A percentile compares a stretch with the other conserved stretches of the same genome.
These are phyloP conservation scores for Metschnikowia hibisci DNA, from an alignment of 805 yeast species.

Conservation along the genomic window DNA sequence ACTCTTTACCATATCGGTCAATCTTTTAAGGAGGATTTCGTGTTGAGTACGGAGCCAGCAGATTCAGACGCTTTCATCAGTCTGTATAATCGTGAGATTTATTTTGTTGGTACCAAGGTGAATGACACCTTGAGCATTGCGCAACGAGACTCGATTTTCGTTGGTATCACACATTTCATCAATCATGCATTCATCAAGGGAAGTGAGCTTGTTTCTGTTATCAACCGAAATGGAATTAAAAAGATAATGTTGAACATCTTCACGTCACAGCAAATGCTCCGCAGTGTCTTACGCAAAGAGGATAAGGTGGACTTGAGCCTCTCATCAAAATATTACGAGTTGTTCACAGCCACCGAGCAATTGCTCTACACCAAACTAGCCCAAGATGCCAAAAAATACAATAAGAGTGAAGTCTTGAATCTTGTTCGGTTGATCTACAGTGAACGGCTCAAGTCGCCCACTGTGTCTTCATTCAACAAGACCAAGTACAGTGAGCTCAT, in stretches of 20 bases:
- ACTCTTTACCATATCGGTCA: constrained; percentile 49
- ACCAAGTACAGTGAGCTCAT: constrained; percentile 37
- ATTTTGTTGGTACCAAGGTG: constrained; percentile 42
- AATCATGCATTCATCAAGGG: constrained; percentile 51
- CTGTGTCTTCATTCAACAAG: constrained; percentile 35
- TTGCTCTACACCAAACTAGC: constrained; percentile 40
- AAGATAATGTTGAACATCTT: constrained; percentile 57
- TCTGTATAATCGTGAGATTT: constrained; percentile 46
- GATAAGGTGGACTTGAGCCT: constrained; percentile 50
- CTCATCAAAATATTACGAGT: constrained; percentile 53
- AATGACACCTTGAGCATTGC: constrained; percentile 28
- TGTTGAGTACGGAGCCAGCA: constrained; percentile 54
- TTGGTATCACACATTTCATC: constrained; percentile 50
- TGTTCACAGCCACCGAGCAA: constrained; percentile 48
- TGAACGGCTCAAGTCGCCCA: constrained; percentile 39
- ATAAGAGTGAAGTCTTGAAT: constrained; percentile 45
- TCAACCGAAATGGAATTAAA: constrained; percentile 58
- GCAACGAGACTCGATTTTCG: constrained; percentile 30
- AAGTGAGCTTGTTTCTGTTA: constrained; percentile 44
- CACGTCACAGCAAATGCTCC: constrained; percentile 65
- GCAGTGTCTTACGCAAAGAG: constrained; percentile 51
- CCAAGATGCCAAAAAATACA: constrained; percentile 32
- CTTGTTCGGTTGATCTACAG: constrained; percentile 51
- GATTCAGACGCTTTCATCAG: constrained; percentile 57
- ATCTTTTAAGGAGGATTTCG: constrained; percentile 46